Evolutionary conservation across 1,139 yeast species (phyloP), one percentile per base, ranked within the genome.

Genomic region (Suhomyces coccinellae): DNA sequence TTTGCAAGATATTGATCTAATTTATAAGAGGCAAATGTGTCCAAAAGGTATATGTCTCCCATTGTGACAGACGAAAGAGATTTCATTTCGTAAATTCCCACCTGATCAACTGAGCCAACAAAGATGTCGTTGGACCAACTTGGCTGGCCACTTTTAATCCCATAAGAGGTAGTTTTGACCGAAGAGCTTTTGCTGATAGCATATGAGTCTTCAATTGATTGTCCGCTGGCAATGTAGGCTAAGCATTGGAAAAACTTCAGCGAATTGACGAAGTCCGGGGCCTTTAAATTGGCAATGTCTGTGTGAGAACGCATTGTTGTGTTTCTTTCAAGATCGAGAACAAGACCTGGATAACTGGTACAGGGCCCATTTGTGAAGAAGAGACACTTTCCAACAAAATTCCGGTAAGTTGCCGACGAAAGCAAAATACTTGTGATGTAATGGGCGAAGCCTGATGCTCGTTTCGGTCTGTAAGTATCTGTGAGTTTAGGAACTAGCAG

Each of bases 51-150:
- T 3, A 71, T 51, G 10, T 49, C 44, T 0, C 78, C 77, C 53
- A 63, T 57, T 3, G 75, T 64, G 11, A 54, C 57, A 44, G 50
- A 54, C 5, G 62, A 55, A 46, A 73, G 54, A 0, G 63, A 46
- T 41, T 62, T 67, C 75, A 71, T 68, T 47, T 73, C 78, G 48
- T 67, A 69, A 10, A 68, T 51, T 1, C 78, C 78, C 2, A 63
- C 68, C 51, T 73, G 78, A 41, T 73, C 76, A 22, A 67, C 55
- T 0, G 75, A 69, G 0, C 72, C 75, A 1, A 66, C 50, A 51
- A 62, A 68, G 7, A 72, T 36, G 44, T 68, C 63, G 15, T 63
- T 53, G 1, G 63, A 46, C 68, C 74, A 71, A 15, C 53, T 56
- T 0, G 76, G 69, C 2, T 52, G 29, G 9, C 46, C 47, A 3